Evolutionary conservation across 2,329 filamentous ascomycete genomes (phyloP).

Genomic region (Colletotrichum sp.): DNA sequence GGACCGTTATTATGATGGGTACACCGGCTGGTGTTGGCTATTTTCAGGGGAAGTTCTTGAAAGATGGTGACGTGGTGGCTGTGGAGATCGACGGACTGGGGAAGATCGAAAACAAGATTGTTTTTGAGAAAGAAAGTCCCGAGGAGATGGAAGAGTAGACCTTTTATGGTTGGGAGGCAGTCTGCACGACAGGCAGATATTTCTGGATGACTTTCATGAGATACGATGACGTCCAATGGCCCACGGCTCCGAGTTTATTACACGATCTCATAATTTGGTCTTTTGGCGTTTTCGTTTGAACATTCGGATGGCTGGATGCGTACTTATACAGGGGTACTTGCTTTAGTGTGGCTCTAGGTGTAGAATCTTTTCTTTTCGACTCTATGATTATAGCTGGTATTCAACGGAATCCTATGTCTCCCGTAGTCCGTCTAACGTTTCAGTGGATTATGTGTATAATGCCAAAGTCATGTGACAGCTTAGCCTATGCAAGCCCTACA

Average conservation of each 20-base stretch:
- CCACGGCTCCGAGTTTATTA: background rate
- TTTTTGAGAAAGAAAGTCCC: constrained; percentile 27
- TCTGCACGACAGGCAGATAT: background rate
- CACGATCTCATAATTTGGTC: background rate
- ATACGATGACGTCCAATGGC: background rate
- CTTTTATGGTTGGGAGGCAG: background rate
- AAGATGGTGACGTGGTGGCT: constrained; percentile 36
- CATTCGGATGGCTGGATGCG: background rate
- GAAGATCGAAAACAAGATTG: constrained; percentile 31
- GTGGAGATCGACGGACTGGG: constrained; percentile 34
- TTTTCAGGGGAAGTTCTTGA: constrained; percentile 35
- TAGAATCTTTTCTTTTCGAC: background rate
- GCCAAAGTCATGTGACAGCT: background rate
- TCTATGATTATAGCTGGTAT: background rate
- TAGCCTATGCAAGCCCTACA: background rate
- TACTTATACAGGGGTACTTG: background rate
- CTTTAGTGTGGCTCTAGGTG: background rate
- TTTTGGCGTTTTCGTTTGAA: background rate
- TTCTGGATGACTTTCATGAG: background rate
- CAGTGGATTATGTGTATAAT: background rate
- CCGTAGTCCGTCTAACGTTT: background rate
- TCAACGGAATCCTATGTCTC: background rate
- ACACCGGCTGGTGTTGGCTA: constrained; percentile 45
- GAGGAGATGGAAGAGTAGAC: background rate
- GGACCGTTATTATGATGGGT: constrained; percentile 55